A percentile compares a stretch with the other conserved stretches of the same genome.
These are phyloP conservation scores for Globisporangium emineosum DNA, from an alignment of 352 stramenopile genomes.

Conservation along the genomic window DNA sequence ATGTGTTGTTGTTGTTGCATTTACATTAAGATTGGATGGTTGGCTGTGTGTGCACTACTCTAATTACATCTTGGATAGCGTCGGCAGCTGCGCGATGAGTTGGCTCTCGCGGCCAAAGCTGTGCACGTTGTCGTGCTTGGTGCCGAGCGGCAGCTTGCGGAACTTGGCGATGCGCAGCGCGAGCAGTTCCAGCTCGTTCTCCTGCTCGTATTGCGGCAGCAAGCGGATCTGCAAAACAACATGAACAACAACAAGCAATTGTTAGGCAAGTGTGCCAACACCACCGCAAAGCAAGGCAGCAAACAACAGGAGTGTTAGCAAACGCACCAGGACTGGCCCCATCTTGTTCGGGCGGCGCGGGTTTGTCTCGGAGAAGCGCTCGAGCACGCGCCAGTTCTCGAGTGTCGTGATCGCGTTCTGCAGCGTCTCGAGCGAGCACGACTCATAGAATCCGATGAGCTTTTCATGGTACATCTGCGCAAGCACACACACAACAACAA, in stretches of 20 bases:
- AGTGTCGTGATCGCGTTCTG: slow-evolving; percentile 73
- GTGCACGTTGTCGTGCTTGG: slow-evolving; percentile 27
- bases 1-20: not conserved
- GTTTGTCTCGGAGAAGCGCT: slow-evolving; percentile 28
- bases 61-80: slow-evolving; percentile 67
- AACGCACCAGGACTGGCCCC: slow-evolving; percentile 23
- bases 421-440: slow-evolving; percentile 79
- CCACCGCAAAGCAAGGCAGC: not conserved
- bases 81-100: slow-evolving; percentile 59
- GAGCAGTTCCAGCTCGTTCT: slow-evolving; percentile 59
- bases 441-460: slow-evolving; percentile 85
- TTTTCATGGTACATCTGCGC: slow-evolving; percentile 82
- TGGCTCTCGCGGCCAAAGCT: slow-evolving; percentile 47
- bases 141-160: slow-evolving; percentile 58
- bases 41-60: not conserved
- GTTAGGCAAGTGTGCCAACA: slow-evolving; percentile 3
- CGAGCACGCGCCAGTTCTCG: slow-evolving; percentile 62
- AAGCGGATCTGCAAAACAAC: slow-evolving; percentile 27
- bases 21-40: not conserved
- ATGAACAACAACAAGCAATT: not conserved
- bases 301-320: not conserved
- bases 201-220: slow-evolving; percentile 38
- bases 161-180: slow-evolving; percentile 65
- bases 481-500: not conserved
- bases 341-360: slow-evolving; percentile 6